phyloP scores from a whole-genome alignment of 805 yeast genomes.

The Ogataea methanolica region DNA sequence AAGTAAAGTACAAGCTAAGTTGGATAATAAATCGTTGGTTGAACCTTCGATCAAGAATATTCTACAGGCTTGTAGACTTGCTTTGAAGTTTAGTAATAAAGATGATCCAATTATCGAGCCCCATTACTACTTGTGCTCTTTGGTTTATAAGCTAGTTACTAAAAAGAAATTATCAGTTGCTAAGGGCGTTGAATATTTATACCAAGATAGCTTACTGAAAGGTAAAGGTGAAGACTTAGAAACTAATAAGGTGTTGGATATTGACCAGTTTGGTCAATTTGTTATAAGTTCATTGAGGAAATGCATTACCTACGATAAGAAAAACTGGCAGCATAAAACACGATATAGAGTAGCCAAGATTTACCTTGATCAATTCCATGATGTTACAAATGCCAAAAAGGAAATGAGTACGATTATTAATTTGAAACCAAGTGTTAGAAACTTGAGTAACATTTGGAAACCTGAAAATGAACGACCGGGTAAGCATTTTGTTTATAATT shows the following conservation, averaged over 20 bases:
- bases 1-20: conserved; percentile 55
- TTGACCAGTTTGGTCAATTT: conserved; percentile 32
- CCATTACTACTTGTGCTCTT: conserved; percentile 59
- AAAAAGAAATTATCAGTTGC: conserved; percentile 29
- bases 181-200: conserved; percentile 37
- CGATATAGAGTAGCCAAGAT: conserved; percentile 66
- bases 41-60: conserved; percentile 37
- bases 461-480: conserved; percentile 92
- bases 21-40: conserved; percentile 23
- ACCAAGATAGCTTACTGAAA: conserved; percentile 31
- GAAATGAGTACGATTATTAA: conserved; percentile 64
- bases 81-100: conserved; percentile 33
- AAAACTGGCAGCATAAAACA: conserved; percentile 91
- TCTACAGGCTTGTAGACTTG: conserved; percentile 39
- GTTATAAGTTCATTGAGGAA: conserved; percentile 44
- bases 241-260: conserved; percentile 11
- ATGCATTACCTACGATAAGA: conserved; percentile 60
- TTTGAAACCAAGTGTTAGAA: conserved; percentile 62
- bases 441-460: conserved; percentile 85
- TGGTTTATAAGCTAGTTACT: conserved; percentile 52
- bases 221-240: conserved; percentile 1
- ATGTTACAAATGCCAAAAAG: conserved; percentile 49
- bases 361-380: conserved; percentile 47
- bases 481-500: conserved; percentile 77
- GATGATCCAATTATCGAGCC: conserved; percentile 71